Evolutionary conservation across 129 eudicot species (phyloP).

Genomic region (Heracleum sosnowskyi): DNA sequence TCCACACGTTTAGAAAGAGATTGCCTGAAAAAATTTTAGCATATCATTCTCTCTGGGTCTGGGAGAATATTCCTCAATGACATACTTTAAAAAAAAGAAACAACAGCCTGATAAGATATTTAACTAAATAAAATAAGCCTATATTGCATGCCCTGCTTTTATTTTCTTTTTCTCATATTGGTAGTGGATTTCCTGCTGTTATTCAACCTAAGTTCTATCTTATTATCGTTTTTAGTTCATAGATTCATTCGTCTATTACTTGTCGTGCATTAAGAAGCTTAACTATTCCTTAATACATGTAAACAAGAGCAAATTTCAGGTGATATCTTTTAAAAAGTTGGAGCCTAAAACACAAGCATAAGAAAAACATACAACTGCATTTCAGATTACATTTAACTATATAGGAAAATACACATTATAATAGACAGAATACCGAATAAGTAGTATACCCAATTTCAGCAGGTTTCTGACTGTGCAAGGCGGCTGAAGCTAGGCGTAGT

Average conservation of each 20-base stretch:
- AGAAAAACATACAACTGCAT: background rate
- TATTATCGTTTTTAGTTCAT: too few species aligned
- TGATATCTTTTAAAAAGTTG: background rate
- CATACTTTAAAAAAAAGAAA: background rate
- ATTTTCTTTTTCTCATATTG: background rate
- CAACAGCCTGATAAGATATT: background rate
- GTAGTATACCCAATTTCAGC: background rate
- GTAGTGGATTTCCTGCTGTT: too few species aligned
- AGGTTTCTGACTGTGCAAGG: slow-evolving; percentile 6
- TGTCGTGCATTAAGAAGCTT: background rate
- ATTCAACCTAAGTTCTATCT: too few species aligned
- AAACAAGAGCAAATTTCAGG: background rate
- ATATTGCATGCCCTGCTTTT: background rate
- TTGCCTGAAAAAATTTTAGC: slow-evolving; percentile 26
- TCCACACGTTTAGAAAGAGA: slow-evolving; percentile 28
- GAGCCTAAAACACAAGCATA: background rate
- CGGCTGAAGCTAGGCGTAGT: slow-evolving; percentile 37
- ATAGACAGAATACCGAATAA: background rate
- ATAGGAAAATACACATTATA: background rate
- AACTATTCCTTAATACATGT: background rate
- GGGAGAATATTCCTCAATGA: background rate
- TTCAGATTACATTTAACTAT: background rate
- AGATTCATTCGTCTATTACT: too few species aligned
- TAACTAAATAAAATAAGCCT: background rate
- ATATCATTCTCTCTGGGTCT: background rate